These are phyloP conservation scores for Aspergillus transmontanensis DNA, from an alignment of 2,329 filamentous ascomycete species.

Conservation along the genomic window DNA sequence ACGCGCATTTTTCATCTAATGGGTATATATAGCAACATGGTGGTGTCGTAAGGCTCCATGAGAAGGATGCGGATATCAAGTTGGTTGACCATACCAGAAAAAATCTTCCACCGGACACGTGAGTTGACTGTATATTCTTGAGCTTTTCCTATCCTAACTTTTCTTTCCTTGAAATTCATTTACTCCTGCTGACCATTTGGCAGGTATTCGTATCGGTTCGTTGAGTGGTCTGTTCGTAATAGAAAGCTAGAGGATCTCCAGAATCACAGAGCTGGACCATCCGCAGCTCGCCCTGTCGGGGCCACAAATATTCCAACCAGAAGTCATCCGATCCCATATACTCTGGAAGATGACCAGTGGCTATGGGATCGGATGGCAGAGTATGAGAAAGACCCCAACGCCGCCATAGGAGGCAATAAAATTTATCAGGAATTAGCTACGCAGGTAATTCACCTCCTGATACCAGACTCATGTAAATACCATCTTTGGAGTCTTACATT, in stretches of 20 bases:
- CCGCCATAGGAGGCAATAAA: conserved; percentile 41
- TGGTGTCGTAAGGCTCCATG: conserved; percentile 54
- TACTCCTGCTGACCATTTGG: conserved; percentile 11
- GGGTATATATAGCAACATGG: conserved; percentile 50
- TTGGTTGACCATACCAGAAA: conserved; percentile 61
- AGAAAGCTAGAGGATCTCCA: conserved; percentile 53
- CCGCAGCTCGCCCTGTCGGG: conserved; percentile 47
- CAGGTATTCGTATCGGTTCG: conserved; percentile 60
- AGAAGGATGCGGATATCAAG: conserved; percentile 59
- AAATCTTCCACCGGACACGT: conserved; percentile 53
- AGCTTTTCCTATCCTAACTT: conserved; percentile 1
- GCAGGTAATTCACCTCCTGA: conserved; percentile 32
- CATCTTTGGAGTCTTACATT: conserved; percentile 11
- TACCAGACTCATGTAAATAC: neutral
- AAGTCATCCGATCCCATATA: conserved; percentile 38
- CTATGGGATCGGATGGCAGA: conserved; percentile 49
- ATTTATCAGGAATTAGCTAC: conserved; percentile 49
- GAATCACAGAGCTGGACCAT: conserved; percentile 50
- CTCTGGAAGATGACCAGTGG: conserved; percentile 47
- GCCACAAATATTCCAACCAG: conserved; percentile 41
- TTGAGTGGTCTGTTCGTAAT: conserved; percentile 56
- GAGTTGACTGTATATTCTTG: conserved; percentile 18
- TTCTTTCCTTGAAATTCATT: neutral
- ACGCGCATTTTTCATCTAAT: conserved; percentile 4
- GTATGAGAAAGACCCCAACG: conserved; percentile 33